A percentile compares a stretch with the other conserved stretches of the same genome.
Conservation (phyloP, 495 filamentous ascomycete genomes). For the Lindgomyces ingoldianus region DNA sequence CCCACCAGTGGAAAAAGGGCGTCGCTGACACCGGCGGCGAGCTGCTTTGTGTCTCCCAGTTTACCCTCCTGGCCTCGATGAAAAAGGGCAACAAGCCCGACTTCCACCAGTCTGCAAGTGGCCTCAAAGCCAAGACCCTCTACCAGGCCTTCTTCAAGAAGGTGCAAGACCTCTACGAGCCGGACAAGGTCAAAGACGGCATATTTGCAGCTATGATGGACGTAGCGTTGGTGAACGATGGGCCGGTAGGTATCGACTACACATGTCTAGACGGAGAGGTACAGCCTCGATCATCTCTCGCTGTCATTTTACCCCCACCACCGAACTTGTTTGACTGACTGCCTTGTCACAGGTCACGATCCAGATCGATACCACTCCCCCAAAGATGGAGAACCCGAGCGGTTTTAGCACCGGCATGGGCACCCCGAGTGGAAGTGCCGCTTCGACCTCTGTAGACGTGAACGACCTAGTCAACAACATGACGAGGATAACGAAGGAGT, state of each 20-base stretch:
- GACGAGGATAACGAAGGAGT: slow-evolving; percentile 38
- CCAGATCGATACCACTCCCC: slow-evolving; percentile 63
- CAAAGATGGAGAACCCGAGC: slow-evolving; percentile 52
- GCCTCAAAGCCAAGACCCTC: slow-evolving; percentile 71
- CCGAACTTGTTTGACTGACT: slow-evolving; percentile 20
- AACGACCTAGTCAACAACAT: slow-evolving; percentile 39
- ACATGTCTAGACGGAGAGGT: slow-evolving; percentile 66
- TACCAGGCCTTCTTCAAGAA: slow-evolving; percentile 82
- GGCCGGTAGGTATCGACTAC: slow-evolving; percentile 79
- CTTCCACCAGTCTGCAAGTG: slow-evolving; percentile 84
- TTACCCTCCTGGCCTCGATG: slow-evolving; percentile 86
- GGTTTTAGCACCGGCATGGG: slow-evolving; percentile 19
- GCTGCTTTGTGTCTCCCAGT: slow-evolving; percentile 97
- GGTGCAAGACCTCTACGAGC: slow-evolving; percentile 68
- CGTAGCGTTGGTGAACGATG: slow-evolving; percentile 89
- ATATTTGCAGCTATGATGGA: slow-evolving; percentile 99
- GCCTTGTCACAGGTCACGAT: slow-evolving; percentile 58
- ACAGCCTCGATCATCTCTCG: slow-evolving; percentile 39
- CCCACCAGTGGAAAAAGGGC: slow-evolving; percentile 75
- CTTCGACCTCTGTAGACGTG: slow-evolving; percentile 23
- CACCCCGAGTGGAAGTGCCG: slow-evolving; percentile 15
- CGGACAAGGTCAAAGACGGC: slow-evolving; percentile 85
- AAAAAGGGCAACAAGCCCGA: slow-evolving; percentile 95
- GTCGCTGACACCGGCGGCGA: slow-evolving; percentile 87
- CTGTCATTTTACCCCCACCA: not conserved